These are phyloP conservation scores for Phytopythium mirpurense DNA, from an alignment of 352 stramenopile species.

Conservation along the genomic window DNA sequence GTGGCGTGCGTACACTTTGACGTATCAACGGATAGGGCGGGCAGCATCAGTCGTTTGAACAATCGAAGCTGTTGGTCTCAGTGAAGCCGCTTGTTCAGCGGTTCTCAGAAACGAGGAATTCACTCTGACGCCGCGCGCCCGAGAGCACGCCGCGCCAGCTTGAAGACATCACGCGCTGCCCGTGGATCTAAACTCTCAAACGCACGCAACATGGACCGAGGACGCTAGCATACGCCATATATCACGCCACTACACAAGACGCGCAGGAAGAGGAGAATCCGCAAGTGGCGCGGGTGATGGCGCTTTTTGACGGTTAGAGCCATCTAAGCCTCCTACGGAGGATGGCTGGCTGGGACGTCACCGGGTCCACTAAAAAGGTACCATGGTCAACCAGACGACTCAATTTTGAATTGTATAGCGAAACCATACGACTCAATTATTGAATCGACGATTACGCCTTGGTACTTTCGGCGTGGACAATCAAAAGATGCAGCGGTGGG, in stretches of 20 bases:
- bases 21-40: too few species aligned
- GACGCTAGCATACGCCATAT: too few species aligned
- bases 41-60: slow-evolving; percentile 60
- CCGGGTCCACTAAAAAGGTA: not conserved
- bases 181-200: slow-evolving; percentile 10
- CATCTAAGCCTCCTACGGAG: too few species aligned
- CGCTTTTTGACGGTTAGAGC: too few species aligned
- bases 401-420: too few species aligned
- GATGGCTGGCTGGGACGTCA: not conserved
- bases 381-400: too few species aligned
- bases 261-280: too few species aligned
- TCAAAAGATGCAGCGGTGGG: not conserved
- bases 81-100: slow-evolving; percentile 82
- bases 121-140: slow-evolving; percentile 43
- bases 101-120: slow-evolving; percentile 91
- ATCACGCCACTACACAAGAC: not conserved
- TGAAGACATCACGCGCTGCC: slow-evolving; percentile 74
- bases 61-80: slow-evolving; percentile 84
- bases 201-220: not conserved
- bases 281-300: too few species aligned
- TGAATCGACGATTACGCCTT: too few species aligned
- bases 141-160: slow-evolving; percentile 27
- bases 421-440: too few species aligned
- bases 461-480: too few species aligned
- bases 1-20: too few species aligned